These are phyloP conservation scores for Trichophyton schoenleinii DNA, from an alignment of 2,329 filamentous ascomycete genomes.

Conservation along the genomic window DNA sequence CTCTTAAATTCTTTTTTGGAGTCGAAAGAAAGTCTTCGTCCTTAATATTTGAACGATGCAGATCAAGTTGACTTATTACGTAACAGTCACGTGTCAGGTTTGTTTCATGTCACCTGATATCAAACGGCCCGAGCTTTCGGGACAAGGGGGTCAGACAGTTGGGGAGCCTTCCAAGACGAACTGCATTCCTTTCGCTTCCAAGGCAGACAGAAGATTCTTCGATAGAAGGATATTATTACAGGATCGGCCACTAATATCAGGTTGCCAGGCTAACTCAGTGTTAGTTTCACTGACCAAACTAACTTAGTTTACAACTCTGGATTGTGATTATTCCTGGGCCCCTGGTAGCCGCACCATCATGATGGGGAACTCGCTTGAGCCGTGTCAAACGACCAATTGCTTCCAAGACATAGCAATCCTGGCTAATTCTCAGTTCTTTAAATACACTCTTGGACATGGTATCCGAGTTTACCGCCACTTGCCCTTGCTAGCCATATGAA, in stretches of 20 bases:
- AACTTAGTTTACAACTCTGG: neutral
- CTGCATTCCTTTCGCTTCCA: too few relatives aligned
- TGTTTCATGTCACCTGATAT: neutral
- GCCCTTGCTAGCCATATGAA: constrained; percentile 1
- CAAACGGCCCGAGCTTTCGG: neutral
- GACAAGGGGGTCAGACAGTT: too few relatives aligned
- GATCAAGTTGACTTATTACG: too few relatives aligned
- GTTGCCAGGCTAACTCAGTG: neutral
- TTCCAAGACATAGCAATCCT: constrained; percentile 1
- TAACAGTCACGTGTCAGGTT: too few relatives aligned
- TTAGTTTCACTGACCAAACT: neutral
- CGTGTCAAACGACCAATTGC: constrained; percentile 1
- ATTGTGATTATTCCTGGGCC: neutral
- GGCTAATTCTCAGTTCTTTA: neutral
- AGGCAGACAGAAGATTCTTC: too few relatives aligned
- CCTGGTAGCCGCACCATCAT: neutral
- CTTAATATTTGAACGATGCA: too few relatives aligned
- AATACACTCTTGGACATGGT: neutral
- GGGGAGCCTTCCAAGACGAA: too few relatives aligned
- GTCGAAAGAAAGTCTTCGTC: too few relatives aligned
- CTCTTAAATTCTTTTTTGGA: too few relatives aligned
- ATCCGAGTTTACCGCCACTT: constrained; percentile 2
- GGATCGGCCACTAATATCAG: neutral
- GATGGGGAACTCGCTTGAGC: constrained; percentile 1
- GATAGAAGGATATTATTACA: neutral